These are phyloP conservation scores for Sporothrix inflata DNA, from an alignment of 2,329 filamentous ascomycete species.

Conservation along the genomic window DNA sequence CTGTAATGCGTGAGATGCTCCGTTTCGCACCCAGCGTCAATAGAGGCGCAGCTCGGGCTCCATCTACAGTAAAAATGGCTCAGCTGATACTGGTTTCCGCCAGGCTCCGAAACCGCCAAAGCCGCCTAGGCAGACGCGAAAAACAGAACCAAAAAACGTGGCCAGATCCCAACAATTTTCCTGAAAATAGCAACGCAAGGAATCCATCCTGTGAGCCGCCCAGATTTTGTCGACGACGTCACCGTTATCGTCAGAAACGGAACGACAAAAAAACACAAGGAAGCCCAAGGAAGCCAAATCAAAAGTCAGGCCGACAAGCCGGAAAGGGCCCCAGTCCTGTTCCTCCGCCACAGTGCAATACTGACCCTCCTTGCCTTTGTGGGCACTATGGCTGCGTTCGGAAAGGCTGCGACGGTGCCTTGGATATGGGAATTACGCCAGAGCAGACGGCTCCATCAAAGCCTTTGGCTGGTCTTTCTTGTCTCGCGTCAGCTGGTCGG, in stretches of 20 bases:
- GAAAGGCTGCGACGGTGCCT: neutral
- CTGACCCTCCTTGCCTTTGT: neutral
- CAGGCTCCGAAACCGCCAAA: conserved; percentile 17
- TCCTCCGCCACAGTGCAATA: neutral
- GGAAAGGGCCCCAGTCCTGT: conserved; percentile 9
- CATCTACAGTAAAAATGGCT: neutral
- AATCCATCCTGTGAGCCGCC: neutral
- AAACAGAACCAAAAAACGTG: neutral
- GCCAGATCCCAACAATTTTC: conserved; percentile 4
- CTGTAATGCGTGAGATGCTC: neutral
- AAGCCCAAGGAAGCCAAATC: too few relatives aligned
- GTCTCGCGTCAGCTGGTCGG: conserved; percentile 20
- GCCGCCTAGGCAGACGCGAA: conserved; percentile 3
- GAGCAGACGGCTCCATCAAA: neutral
- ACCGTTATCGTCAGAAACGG: conserved; percentile 6
- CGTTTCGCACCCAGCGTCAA: neutral
- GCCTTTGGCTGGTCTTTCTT: conserved; percentile 8
- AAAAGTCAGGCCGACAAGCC: neutral
- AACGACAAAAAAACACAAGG: neutral
- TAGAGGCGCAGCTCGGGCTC: neutral
- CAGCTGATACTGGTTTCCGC: neutral
- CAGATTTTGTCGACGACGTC: neutral
- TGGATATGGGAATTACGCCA: neutral
- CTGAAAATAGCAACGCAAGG: neutral
- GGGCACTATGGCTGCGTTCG: conserved; percentile 1